phyloP scores from a whole-genome alignment of 768 basidiomycete genomes.

The Podaxis sp. region DNA sequence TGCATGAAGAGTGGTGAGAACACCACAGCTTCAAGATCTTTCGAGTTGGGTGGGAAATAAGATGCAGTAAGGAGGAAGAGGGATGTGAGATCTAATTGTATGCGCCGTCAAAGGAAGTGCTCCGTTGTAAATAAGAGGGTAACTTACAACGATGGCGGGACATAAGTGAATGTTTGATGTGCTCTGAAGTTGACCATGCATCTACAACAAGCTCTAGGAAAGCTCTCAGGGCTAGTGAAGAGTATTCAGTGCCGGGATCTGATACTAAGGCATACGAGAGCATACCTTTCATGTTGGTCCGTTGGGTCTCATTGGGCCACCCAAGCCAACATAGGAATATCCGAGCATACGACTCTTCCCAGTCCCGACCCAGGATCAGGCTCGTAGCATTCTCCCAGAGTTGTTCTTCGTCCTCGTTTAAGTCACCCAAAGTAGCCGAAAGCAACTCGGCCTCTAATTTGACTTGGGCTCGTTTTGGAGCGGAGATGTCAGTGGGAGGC shows the following conservation, averaged over 20 bases:
- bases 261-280: background rate
- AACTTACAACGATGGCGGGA: conserved; percentile 73
- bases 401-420: conserved; percentile 42
- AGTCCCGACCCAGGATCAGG: conserved; percentile 55
- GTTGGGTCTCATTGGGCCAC: conserved; percentile 29
- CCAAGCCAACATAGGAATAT: conserved; percentile 73
- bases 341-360: conserved; percentile 58
- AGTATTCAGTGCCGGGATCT: background rate
- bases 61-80: conserved; percentile 67
- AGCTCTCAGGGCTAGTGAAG: conserved; percentile 40
- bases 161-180: conserved; percentile 78
- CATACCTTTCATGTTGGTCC: conserved; percentile 33
- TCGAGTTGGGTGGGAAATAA: conserved; percentile 55
- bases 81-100: conserved; percentile 62
- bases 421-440: conserved; percentile 49
- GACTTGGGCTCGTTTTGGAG: conserved; percentile 39
- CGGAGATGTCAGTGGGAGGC: conserved; percentile 27
- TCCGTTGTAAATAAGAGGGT: background rate
- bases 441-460: conserved; percentile 59
- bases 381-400: conserved; percentile 51
- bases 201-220: conserved; percentile 53
- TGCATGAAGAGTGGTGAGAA: conserved; percentile 62
- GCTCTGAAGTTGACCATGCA: conserved; percentile 74
- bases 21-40: conserved; percentile 43
- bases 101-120: background rate